phyloP scores from a whole-genome alignment of 2,329 filamentous ascomycete genomes.

The Kalaharituber pfeilii region DNA sequence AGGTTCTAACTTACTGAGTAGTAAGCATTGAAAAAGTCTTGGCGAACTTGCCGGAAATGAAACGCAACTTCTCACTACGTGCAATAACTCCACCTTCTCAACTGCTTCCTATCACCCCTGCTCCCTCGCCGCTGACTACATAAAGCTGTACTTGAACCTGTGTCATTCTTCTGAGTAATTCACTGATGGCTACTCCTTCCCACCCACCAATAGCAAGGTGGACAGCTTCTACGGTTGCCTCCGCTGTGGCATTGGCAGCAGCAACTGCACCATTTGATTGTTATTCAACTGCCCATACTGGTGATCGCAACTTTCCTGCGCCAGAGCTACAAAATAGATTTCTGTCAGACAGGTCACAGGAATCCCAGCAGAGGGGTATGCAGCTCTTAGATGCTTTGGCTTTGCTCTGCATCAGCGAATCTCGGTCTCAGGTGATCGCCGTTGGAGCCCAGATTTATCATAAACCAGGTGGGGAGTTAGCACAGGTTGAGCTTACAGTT shows the following conservation, averaged over 20 bases:
- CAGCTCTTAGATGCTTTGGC: neutral
- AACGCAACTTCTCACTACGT: too few relatives aligned
- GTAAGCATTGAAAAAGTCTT: too few relatives aligned
- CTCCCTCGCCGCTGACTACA: too few relatives aligned
- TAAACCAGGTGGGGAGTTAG: neutral
- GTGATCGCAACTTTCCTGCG: neutral
- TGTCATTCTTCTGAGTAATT: too few relatives aligned
- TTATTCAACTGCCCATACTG: neutral
- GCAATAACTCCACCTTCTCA: too few relatives aligned
- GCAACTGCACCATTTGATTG: neutral
- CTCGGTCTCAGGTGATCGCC: neutral
- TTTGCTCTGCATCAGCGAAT: neutral
- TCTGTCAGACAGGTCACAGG: too few relatives aligned
- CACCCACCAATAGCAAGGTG: neutral
- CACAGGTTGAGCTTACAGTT: neutral
- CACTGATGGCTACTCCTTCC: too few relatives aligned
- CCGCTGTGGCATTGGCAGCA: neutral
- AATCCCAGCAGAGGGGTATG: neutral
- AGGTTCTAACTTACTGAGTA: too few relatives aligned
- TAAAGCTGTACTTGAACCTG: too few relatives aligned
- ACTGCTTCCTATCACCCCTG: too few relatives aligned
- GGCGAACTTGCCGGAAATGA: too few relatives aligned
- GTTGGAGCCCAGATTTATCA: neutral
- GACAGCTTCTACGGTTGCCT: neutral
- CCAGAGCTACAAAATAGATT: neutral